These are phyloP conservation scores for Colletotrichum truncatum DNA, from an alignment of 2,329 filamentous ascomycete genomes.

Conservation along the genomic window DNA sequence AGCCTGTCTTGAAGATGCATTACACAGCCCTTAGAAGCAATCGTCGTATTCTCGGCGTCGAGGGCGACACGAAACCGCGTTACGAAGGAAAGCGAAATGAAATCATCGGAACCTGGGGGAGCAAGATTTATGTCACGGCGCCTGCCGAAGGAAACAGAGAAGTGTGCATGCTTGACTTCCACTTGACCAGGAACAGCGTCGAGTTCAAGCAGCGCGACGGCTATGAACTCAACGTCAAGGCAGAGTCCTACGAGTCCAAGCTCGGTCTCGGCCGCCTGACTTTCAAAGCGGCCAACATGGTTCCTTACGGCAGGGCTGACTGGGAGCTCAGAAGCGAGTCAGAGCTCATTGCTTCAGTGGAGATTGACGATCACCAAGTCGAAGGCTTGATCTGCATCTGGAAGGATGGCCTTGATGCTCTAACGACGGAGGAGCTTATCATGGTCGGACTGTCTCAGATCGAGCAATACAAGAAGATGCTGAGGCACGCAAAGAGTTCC, in stretches of 20 bases:
- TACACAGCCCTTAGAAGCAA: conserved; percentile 7
- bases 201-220: neutral
- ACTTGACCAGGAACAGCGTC: neutral
- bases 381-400: conserved; percentile 9
- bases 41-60: conserved; percentile 9
- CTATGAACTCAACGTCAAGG: neutral
- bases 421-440: conserved; percentile 12
- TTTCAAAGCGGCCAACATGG: conserved; percentile 12
- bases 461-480: conserved; percentile 18
- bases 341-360: neutral
- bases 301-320: neutral
- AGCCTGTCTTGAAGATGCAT: neutral
- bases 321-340: conserved; percentile 15
- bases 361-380: conserved; percentile 1
- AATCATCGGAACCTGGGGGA: neutral
- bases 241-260: neutral
- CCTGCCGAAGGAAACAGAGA: neutral
- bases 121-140: conserved; percentile 8
- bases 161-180: conserved; percentile 8
- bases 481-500: neutral
- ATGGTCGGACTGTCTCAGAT: conserved; percentile 13
- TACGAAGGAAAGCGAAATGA: conserved; percentile 13
- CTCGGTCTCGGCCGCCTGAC: neutral
- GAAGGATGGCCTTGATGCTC: neutral
- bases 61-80: conserved; percentile 1